phyloP scores from a whole-genome alignment of 495 filamentous ascomycete genomes.

The Bacidia gigantensis region DNA sequence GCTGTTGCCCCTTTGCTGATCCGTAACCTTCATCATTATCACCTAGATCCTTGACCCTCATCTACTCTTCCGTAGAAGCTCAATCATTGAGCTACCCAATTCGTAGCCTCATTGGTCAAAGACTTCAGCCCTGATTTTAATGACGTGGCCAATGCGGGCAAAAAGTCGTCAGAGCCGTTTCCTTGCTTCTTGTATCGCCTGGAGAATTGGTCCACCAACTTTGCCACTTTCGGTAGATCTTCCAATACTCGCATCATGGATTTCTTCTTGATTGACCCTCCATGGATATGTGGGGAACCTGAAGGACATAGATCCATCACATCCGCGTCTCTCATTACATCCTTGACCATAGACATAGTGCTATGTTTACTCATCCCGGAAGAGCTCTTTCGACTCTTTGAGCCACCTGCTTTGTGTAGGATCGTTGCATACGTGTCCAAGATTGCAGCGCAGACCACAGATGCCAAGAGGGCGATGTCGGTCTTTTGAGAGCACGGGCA shows the following conservation, averaged over 20 bases:
- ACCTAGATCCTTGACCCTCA: background rate
- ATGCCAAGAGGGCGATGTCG: slow-evolving; percentile 6
- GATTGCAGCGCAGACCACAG: slow-evolving; percentile 7
- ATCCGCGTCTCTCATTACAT: background rate
- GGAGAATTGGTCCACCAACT: slow-evolving; percentile 10
- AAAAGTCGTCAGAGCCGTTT: background rate
- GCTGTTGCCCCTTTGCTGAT: background rate
- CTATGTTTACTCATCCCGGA: background rate
- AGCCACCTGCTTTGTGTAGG: background rate
- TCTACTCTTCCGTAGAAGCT: background rate
- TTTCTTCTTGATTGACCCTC: background rate
- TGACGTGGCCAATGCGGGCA: slow-evolving; percentile 3
- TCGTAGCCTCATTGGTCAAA: slow-evolving; percentile 2
- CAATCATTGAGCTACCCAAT: background rate
- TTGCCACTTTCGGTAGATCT: slow-evolving; percentile 10
- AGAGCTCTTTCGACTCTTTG: background rate
- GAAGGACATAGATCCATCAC: background rate
- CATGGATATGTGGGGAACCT: background rate
- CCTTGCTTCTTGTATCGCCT: slow-evolving; percentile 3
- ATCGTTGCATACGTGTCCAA: slow-evolving; percentile 7
- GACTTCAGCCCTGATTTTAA: slow-evolving; percentile 3
- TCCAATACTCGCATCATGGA: slow-evolving; percentile 4
- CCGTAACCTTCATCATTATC: background rate
- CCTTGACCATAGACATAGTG: background rate
- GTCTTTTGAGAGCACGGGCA: slow-evolving; percentile 10